Conservation (phyloP, 176 grass and related monocot species). For the Melocanna baccifera region DNA sequence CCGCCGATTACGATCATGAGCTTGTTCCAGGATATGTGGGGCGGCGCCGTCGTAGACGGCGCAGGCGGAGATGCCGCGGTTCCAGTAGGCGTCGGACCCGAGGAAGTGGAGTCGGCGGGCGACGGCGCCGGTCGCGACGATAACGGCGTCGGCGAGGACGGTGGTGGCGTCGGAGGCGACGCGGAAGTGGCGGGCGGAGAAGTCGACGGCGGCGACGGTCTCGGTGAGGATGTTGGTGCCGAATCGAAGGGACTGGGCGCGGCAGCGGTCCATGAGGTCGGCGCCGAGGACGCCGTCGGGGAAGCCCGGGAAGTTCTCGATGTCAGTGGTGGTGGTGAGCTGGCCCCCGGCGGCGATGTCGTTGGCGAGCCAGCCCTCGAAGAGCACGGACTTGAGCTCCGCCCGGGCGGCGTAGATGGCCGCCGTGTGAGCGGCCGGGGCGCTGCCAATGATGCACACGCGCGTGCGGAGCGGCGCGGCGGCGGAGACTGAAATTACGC, state of each 20-base stretch:
- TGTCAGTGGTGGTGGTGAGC: constrained; percentile 96
- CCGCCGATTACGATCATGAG: constrained; percentile 80
- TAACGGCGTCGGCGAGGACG: no score
- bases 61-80: constrained; percentile 76
- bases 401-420: constrained; percentile 91
- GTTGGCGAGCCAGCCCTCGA: constrained; percentile 89
- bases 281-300: constrained; percentile 69
- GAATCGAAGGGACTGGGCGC: no score
- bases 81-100: constrained; percentile 80
- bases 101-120: constrained; percentile 75
- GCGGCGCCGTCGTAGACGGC: constrained; percentile 84
- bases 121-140: no score
- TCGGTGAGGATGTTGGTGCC: no score
- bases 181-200: no score
- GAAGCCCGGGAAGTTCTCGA: constrained; percentile 93
- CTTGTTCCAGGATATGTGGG: constrained; percentile 76
- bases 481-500: neutral
- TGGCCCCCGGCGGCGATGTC: constrained; percentile 73
- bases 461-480: constrained; percentile 51
- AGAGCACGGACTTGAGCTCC: constrained; percentile 84
- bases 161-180: no score
- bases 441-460: constrained; percentile 92
- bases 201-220: no score
- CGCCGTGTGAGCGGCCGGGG: constrained; percentile 85
- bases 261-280: constrained; percentile 79